Percentiles rank a stretch among this genome's conserved stretches.
Conservation (phyloP, 2,329 filamentous ascomycete species). For the Chaetomiaceae sp. region DNA sequence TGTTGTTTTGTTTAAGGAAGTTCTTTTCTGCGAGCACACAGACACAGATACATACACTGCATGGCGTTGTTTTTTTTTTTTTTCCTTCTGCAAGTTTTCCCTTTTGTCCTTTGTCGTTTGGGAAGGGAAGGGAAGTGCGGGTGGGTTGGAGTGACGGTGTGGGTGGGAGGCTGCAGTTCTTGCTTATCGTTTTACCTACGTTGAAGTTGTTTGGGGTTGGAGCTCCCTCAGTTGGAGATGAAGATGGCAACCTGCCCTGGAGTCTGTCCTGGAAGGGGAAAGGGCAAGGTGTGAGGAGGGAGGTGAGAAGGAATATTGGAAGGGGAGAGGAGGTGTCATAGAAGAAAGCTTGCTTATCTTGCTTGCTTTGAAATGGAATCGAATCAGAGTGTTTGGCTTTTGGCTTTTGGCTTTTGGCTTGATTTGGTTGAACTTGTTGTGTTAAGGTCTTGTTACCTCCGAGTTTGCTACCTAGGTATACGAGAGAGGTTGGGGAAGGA, state of each 20-base stretch:
- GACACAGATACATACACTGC: no score
- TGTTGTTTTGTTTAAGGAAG: neutral
- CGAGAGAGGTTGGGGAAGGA: neutral
- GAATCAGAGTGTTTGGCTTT: neutral
- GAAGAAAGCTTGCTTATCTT: neutral
- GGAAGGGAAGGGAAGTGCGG: neutral
- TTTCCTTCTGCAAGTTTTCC: no score
- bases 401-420: neutral
- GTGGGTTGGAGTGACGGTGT: neutral
- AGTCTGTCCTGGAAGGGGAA: neutral
- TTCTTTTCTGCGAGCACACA: neutral
- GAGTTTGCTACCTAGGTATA: no score
- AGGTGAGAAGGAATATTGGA: neutral
- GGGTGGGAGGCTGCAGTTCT: neutral
- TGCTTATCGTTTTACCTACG: no score
- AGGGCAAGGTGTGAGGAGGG: neutral
- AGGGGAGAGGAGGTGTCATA: neutral
- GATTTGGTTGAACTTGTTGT: neutral
- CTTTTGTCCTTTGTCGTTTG: constrained; percentile 2
- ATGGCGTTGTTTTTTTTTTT: constrained; percentile 8
- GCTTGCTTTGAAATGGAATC: no score
- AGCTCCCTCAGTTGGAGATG: no score
- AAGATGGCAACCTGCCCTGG: no score
- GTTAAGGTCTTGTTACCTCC: no score
- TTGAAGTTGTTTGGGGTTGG: no score